These are phyloP conservation scores for Tagetes erecta DNA, from an alignment of 129 eudicot species.

Conservation along the genomic window DNA sequence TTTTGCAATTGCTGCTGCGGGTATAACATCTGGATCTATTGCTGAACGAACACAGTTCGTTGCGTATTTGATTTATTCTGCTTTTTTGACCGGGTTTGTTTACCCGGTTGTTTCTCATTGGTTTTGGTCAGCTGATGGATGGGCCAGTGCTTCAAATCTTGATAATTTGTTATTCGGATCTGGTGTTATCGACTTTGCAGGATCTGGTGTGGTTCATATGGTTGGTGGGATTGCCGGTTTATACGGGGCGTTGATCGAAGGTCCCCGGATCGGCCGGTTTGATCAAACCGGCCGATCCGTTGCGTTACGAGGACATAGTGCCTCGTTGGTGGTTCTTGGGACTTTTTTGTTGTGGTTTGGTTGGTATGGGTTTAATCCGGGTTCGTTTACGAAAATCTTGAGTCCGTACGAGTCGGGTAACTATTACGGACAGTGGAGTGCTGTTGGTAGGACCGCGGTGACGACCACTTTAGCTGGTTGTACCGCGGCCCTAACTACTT, in stretches of 20 bases:
- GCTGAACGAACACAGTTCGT: constrained; percentile 77
- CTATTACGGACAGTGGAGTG: constrained; percentile 62
- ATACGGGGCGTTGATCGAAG: constrained; percentile 69
- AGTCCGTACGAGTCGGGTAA: constrained; percentile 30
- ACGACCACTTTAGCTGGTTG: constrained; percentile 64
- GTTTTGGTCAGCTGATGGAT: constrained; percentile 74
- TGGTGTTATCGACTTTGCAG: constrained; percentile 76
- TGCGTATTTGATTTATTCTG: constrained; percentile 60
- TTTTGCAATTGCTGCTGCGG: constrained; percentile 69
- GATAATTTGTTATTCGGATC: constrained; percentile 51
- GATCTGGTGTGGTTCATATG: constrained; percentile 80
- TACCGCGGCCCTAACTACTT: constrained; percentile 51
- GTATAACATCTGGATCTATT: constrained; percentile 58
- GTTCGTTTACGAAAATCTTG: constrained; percentile 49
- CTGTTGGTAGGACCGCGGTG: constrained; percentile 63
- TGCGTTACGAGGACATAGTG: constrained; percentile 61
- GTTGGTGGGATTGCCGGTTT: constrained; percentile 74
- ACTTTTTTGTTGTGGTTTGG: constrained; percentile 79
- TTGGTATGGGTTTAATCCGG: constrained; percentile 85
- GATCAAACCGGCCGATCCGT: constrained; percentile 54
- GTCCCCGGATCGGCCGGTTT: constrained; percentile 68
- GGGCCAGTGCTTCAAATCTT: constrained; percentile 53
- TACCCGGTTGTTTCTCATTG: constrained; percentile 82
- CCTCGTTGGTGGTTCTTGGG: constrained; percentile 60
- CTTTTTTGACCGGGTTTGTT: constrained; percentile 71